Conservation (phyloP, 768 basidiomycete genomes). For the Lactarius quietus region DNA sequence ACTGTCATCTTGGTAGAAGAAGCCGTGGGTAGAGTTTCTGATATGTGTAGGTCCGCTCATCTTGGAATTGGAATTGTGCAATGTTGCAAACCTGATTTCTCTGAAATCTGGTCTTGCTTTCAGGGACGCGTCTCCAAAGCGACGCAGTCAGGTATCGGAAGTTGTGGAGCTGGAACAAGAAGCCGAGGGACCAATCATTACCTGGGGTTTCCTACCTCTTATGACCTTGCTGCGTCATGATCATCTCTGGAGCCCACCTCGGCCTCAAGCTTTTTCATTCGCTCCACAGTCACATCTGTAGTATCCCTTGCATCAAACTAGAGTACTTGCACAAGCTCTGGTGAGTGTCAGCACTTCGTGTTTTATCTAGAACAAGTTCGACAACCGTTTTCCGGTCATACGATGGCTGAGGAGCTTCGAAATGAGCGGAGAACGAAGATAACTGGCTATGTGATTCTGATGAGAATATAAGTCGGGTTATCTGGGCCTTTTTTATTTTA, state of each 20-base stretch:
- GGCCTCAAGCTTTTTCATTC: background rate
- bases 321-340: background rate
- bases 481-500: background rate
- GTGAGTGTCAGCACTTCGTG: background rate
- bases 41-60: background rate
- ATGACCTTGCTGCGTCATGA: background rate
- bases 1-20: background rate
- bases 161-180: constrained; percentile 3
- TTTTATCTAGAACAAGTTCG: constrained; percentile 1
- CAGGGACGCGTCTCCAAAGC: background rate
- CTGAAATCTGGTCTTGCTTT: background rate
- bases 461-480: background rate
- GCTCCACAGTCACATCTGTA: background rate
- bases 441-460: background rate
- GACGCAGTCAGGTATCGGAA: background rate
- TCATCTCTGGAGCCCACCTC: background rate
- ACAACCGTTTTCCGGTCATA: background rate
- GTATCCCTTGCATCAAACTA: too few relatives aligned
- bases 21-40: background rate
- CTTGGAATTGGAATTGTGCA: background rate
- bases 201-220: background rate
- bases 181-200: background rate
- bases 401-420: background rate
- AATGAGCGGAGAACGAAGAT: background rate
- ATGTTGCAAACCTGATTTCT: background rate